phyloP scores from a whole-genome alignment of 768 basidiomycete species.

The Grammothele lineata region DNA sequence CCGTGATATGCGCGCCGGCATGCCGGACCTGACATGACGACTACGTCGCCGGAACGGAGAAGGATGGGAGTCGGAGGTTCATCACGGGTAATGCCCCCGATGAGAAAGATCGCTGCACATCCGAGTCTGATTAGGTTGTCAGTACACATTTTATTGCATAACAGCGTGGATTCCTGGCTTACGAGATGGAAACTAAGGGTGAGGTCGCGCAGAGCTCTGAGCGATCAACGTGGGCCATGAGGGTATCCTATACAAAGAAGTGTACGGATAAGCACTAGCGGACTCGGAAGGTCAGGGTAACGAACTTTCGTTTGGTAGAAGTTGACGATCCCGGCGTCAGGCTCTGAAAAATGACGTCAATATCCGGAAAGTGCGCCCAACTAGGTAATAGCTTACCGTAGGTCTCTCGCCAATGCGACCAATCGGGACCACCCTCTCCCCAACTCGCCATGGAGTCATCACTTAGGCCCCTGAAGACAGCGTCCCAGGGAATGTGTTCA shows the following conservation, averaged over 20 bases:
- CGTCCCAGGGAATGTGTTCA: slow-evolving; percentile 59
- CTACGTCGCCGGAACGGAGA: slow-evolving; percentile 84
- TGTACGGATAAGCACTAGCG: too few species aligned
- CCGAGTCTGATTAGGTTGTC: slow-evolving; percentile 57
- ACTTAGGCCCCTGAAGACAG: slow-evolving; percentile 44
- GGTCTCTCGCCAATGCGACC: slow-evolving; percentile 69
- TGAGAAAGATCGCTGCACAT: slow-evolving; percentile 84
- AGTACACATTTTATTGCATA: not conserved
- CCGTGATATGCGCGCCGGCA: slow-evolving; percentile 93
- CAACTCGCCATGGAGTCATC: slow-evolving; percentile 34
- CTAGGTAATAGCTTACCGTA: too few species aligned
- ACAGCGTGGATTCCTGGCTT: slow-evolving; percentile 23
- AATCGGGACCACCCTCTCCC: slow-evolving; percentile 54
- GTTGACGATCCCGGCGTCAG: slow-evolving; percentile 96
- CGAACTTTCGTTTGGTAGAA: slow-evolving; percentile 79
- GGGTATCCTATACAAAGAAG: slow-evolving; percentile 69
- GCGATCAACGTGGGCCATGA: slow-evolving; percentile 98
- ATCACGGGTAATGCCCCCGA: slow-evolving; percentile 80
- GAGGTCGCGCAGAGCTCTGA: slow-evolving; percentile 92
- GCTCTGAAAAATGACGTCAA: slow-evolving; percentile 46
- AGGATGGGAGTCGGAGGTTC: slow-evolving; percentile 74
- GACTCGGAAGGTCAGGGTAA: too few species aligned
- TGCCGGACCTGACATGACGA: slow-evolving; percentile 88
- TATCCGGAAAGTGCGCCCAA: slow-evolving; percentile 2
- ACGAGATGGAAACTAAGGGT: slow-evolving; percentile 94